A percentile compares a stretch with the other conserved stretches of the same genome.
phyloP scores from a whole-genome alignment of 2,329 filamentous ascomycete genomes.

The Grosmannia clavigera region DNA sequence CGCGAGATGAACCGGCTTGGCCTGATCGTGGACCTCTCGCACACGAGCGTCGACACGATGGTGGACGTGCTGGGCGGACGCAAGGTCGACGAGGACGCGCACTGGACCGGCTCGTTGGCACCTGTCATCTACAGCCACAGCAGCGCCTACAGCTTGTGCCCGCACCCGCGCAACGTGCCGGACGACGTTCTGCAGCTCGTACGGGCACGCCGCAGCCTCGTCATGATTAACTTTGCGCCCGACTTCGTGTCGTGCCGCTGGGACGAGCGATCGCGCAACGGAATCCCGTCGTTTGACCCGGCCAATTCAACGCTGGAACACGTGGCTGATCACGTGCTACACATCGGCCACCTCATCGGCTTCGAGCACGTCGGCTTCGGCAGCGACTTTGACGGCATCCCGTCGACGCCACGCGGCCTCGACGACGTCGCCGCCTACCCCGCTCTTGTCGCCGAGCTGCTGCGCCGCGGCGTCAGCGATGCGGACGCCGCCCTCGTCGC shows the following conservation, averaged over 20 bases:
- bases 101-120: constrained; percentile 61
- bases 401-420: constrained; percentile 53
- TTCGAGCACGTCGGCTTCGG: constrained; percentile 82
- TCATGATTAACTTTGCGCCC: constrained; percentile 86
- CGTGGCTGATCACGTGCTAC: constrained; percentile 66
- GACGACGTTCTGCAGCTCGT: constrained; percentile 72
- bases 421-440: constrained; percentile 82
- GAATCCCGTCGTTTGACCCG: constrained; percentile 55
- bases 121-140: constrained; percentile 87
- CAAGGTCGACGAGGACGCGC: constrained; percentile 24
- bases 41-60: constrained; percentile 71
- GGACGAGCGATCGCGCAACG: constrained; percentile 28
- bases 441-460: constrained; percentile 60
- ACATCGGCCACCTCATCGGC: constrained; percentile 74
- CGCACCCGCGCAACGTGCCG: constrained; percentile 81
- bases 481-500: constrained; percentile 61
- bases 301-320: constrained; percentile 62
- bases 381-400: constrained; percentile 78
- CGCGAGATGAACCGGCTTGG: constrained; percentile 89
- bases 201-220: constrained; percentile 57
- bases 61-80: constrained; percentile 58
- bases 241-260: constrained; percentile 68
- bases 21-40: constrained; percentile 84
- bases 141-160: constrained; percentile 67
- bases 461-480: constrained; percentile 62